phyloP scores from a whole-genome alignment of 306 rosid genomes.

The Fragaria ananassa region DNA sequence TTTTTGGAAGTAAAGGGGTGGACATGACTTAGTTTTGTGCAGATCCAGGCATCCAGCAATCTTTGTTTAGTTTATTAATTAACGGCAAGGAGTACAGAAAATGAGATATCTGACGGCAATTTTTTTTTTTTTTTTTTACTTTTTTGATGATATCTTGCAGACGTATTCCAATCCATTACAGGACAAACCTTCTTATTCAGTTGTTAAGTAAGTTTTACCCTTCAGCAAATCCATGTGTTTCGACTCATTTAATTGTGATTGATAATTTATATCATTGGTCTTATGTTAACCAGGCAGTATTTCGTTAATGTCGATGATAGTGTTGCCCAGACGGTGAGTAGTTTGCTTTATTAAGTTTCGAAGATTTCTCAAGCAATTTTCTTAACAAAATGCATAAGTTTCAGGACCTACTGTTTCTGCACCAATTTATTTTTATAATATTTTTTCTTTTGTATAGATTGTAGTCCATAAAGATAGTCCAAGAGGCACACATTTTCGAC shows the following conservation, averaged over 20 bases:
- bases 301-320: slow-evolving; percentile 40
- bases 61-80: not conserved
- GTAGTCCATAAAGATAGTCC: slow-evolving; percentile 34
- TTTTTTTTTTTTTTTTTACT: not conserved
- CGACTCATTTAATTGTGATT: not conserved
- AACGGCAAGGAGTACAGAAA: not conserved
- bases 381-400: not conserved
- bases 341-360: not conserved
- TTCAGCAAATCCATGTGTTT: not conserved
- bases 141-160: slow-evolving; percentile 20
- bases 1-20: not conserved
- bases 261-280: not conserved
- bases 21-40: not conserved
- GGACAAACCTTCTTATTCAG: slow-evolving; percentile 51
- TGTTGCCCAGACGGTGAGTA: slow-evolving; percentile 48
- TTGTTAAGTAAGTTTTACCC: slow-evolving; percentile 35
- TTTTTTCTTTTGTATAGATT: slow-evolving; percentile 30
- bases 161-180: slow-evolving; percentile 44
- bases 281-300: slow-evolving; percentile 33
- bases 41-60: not conserved
- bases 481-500: slow-evolving; percentile 45
- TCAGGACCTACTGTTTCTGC: not conserved
- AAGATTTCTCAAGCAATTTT: not conserved
- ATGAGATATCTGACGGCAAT: not conserved
- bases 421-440: not conserved